Evolutionary conservation across 495 filamentous ascomycete genomes (phyloP).

Genomic region (Rusavskia elegans): DNA sequence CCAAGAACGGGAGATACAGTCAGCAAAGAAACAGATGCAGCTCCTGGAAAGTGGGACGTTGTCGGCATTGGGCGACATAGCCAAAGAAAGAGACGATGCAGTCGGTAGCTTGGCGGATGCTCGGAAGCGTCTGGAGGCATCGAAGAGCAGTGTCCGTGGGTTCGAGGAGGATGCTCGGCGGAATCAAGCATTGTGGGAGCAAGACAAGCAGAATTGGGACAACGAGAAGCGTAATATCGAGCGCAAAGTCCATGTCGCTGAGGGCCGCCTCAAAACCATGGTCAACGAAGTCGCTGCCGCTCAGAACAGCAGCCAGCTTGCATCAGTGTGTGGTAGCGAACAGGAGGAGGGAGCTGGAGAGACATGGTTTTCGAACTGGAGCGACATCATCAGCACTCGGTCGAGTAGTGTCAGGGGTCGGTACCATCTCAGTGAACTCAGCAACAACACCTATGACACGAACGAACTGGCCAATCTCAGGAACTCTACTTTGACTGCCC

Average conservation of each 20-base stretch:
- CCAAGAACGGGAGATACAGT: conserved; percentile 57
- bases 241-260: conserved; percentile 69
- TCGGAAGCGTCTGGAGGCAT: conserved; percentile 60
- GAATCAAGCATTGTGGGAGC: conserved; percentile 58
- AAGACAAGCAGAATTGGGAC: conserved; percentile 70
- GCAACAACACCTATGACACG: conserved; percentile 41
- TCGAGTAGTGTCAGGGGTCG: conserved; percentile 50
- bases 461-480: conserved; percentile 28
- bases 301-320: conserved; percentile 32
- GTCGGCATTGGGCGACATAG: conserved; percentile 65
- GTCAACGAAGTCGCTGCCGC: conserved; percentile 69
- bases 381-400: conserved; percentile 62
- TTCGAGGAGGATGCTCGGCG: conserved; percentile 75
- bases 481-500: conserved; percentile 46
- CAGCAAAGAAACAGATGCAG: conserved; percentile 69
- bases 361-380: conserved; percentile 28
- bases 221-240: conserved; percentile 68
- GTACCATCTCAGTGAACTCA: conserved; percentile 36
- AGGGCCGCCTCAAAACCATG: conserved; percentile 69
- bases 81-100: conserved; percentile 74
- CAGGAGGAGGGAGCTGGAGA: conserved; percentile 22
- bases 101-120: conserved; percentile 57
- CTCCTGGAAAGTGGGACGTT: conserved; percentile 76
- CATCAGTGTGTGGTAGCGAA: conserved; percentile 1
- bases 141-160: conserved; percentile 58